These are phyloP conservation scores for Pseudocohnilembus persalinus DNA, from an alignment of 169 alveolate genomes.

Conservation along the genomic window DNA sequence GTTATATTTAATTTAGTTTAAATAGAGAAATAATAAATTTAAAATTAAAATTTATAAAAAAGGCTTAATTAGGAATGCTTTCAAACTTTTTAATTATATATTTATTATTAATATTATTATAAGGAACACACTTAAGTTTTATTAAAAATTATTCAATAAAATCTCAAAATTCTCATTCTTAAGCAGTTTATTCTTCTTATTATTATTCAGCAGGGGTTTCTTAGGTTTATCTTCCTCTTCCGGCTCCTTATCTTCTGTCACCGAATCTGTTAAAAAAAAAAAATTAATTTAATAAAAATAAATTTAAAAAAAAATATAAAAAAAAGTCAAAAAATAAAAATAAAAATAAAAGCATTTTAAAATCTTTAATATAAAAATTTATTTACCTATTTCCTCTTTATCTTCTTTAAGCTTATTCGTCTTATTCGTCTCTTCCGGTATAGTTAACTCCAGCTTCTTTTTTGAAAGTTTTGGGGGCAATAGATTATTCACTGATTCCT, in stretches of 20 bases:
- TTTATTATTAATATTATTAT: too few relatives aligned
- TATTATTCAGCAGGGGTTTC: neutral
- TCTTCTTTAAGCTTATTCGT: neutral
- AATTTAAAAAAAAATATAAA: too few relatives aligned
- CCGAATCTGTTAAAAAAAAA: neutral
- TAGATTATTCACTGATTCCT: conserved; percentile 8
- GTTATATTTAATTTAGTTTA: too few relatives aligned
- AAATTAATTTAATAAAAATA: too few relatives aligned
- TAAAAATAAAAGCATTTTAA: neutral
- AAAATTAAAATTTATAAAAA: too few relatives aligned
- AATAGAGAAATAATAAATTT: too few relatives aligned
- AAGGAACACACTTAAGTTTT: too few relatives aligned
- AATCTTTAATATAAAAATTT: too few relatives aligned
- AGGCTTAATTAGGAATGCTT: too few relatives aligned
- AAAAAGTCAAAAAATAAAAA: neutral
- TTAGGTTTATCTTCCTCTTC: neutral
- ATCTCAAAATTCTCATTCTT: too few relatives aligned
- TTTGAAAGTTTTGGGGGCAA: neutral
- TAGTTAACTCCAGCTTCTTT: neutral
- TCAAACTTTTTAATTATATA: too few relatives aligned
- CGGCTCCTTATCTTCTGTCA: neutral
- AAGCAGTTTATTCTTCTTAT: neutral
- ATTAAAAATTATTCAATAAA: too few relatives aligned
- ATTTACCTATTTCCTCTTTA: neutral
- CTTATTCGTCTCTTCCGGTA: neutral